phyloP scores from a whole-genome alignment of 345 rosid genomes.

The Trapa bicornis region DNA sequence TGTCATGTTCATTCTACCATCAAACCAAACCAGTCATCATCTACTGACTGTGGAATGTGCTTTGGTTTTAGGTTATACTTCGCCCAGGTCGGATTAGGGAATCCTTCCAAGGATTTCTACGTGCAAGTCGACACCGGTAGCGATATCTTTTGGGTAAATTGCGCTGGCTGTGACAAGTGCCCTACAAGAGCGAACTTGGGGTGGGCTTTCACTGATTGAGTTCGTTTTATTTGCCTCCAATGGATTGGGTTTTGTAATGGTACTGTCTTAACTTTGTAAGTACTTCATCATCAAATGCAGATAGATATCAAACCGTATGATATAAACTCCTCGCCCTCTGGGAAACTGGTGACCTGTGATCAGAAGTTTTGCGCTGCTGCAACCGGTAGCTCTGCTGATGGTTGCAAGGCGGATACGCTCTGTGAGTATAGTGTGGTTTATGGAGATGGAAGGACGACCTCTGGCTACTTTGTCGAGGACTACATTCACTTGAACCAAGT shows the following conservation, averaged over 20 bases:
- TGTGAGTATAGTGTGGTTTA: constrained; percentile 57
- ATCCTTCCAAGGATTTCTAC: constrained; percentile 55
- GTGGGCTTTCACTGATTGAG: constrained; percentile 22
- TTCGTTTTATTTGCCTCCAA: neutral
- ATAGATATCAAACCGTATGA: constrained; percentile 43
- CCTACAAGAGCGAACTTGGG: constrained; percentile 63
- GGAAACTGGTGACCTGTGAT: constrained; percentile 31
- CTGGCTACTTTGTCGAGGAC: constrained; percentile 61
- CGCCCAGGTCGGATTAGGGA: constrained; percentile 54
- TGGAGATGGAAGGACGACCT: constrained; percentile 74
- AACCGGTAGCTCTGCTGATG: constrained; percentile 27
- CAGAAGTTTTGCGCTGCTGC: constrained; percentile 48
- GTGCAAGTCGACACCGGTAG: constrained; percentile 97
- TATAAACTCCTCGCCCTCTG: constrained; percentile 31
- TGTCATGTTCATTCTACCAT: neutral
- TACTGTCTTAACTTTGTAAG: neutral
- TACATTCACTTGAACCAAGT: constrained; percentile 31
- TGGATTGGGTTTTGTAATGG: neutral
- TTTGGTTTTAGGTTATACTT: constrained; percentile 52
- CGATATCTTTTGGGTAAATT: constrained; percentile 85
- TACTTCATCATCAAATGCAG: constrained; percentile 22
- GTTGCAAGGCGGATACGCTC: constrained; percentile 31
- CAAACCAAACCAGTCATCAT: too few relatives aligned
- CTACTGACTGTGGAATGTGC: neutral
- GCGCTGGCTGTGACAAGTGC: constrained; percentile 51